These are phyloP conservation scores for Diaporthe caulivora DNA, from an alignment of 2,329 filamentous ascomycete genomes.

Conservation along the genomic window DNA sequence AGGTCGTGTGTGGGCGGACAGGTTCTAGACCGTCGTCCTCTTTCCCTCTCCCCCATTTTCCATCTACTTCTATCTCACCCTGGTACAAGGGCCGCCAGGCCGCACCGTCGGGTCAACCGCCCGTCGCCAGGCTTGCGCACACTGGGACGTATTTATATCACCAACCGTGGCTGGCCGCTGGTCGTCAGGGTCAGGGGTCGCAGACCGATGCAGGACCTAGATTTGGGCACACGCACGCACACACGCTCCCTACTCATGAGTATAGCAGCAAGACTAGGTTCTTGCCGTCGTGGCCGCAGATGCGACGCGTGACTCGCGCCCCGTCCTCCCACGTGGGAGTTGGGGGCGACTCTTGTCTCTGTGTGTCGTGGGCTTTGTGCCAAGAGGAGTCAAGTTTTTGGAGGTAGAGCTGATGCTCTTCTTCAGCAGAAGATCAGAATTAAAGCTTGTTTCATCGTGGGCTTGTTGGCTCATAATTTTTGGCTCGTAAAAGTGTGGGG, in stretches of 20 bases:
- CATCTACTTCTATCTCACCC: background rate
- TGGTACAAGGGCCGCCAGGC: conserved; percentile 7
- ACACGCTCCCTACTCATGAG: background rate
- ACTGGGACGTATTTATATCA: conserved; percentile 27
- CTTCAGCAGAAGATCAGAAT: conserved; percentile 14
- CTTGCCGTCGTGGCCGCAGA: background rate
- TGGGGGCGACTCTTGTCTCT: background rate
- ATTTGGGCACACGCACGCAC: background rate
- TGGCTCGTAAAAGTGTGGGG: background rate
- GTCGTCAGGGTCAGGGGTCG: conserved; percentile 9
- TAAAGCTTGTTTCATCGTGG: conserved; percentile 5
- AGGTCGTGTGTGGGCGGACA: background rate
- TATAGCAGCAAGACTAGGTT: background rate
- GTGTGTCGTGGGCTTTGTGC: background rate
- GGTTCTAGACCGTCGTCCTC: conserved; percentile 11
- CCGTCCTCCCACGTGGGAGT: conserved; percentile 18
- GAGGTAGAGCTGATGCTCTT: background rate
- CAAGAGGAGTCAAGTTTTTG: background rate
- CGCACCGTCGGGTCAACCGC: conserved; percentile 9
- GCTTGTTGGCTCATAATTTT: conserved; percentile 6
- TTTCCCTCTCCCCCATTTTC: background rate
- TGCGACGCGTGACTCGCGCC: conserved; percentile 22
- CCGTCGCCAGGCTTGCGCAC: background rate
- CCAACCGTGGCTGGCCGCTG: background rate
- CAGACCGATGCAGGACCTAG: background rate